Evolutionary conservation across 129 eudicot species (phyloP).

Genomic region (Arctium lappa): DNA sequence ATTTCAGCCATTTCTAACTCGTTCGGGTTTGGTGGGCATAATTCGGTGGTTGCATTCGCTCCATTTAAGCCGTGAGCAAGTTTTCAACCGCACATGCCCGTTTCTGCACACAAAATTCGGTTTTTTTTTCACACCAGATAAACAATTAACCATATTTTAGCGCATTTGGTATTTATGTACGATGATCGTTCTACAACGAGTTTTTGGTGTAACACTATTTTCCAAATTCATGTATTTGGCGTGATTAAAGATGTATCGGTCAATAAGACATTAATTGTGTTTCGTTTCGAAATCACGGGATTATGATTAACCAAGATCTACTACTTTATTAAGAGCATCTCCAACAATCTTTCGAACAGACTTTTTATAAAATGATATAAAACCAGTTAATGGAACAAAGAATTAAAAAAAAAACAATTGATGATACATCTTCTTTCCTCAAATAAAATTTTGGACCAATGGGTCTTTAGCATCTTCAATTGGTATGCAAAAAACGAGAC

Average conservation of each 20-base stretch:
- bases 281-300: neutral
- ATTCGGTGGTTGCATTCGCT: slow-evolving; percentile 61
- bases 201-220: slow-evolving; percentile 18
- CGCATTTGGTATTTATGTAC: neutral
- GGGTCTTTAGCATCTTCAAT: too few relatives aligned
- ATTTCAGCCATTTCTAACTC: slow-evolving; percentile 69
- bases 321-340: too few relatives aligned
- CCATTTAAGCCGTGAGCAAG: slow-evolving; percentile 44
- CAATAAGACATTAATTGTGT: slow-evolving; percentile 8
- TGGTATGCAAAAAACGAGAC: too few relatives aligned
- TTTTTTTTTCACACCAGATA: neutral
- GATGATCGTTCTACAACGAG: slow-evolving; percentile 14
- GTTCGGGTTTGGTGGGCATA: slow-evolving; percentile 70
- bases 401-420: too few relatives aligned
- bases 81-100: neutral
- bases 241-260: neutral
- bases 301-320: neutral
- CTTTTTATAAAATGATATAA: too few relatives aligned
- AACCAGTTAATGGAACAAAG: too few relatives aligned
- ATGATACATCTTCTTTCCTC: too few relatives aligned
- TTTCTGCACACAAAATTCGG: neutral
- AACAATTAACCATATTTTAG: slow-evolving; percentile 17
- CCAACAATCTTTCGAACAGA: too few relatives aligned
- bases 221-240: neutral
- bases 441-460: too few relatives aligned